Evolutionary conservation across 2,329 filamentous ascomycete genomes (phyloP).

Genomic region (Ambrosiella beaveri): DNA sequence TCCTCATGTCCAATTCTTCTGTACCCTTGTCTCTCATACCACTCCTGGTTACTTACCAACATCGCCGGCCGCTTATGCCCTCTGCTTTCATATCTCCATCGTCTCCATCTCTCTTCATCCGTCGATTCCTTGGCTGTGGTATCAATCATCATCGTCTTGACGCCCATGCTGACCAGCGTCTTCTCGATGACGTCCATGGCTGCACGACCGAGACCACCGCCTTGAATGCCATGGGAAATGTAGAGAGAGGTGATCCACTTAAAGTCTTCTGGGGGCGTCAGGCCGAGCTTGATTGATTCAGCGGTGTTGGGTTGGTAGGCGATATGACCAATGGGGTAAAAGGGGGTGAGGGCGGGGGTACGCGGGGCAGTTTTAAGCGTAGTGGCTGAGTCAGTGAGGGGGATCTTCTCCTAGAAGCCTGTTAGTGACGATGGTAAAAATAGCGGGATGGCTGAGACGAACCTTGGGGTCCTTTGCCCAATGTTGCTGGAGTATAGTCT

Average conservation of each 20-base stretch:
- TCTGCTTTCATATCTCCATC: conserved; percentile 17
- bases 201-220: conserved; percentile 21
- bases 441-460: background rate
- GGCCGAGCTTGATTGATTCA: conserved; percentile 19
- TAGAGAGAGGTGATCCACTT: conserved; percentile 26
- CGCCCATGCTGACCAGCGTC: conserved; percentile 19
- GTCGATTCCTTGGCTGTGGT: conserved; percentile 20
- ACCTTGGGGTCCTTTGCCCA: conserved; percentile 1
- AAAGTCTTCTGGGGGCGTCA: conserved; percentile 18
- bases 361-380: conserved; percentile 18
- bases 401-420: conserved; percentile 18
- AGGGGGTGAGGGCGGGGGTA: conserved; percentile 18
- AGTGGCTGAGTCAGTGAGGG: conserved; percentile 22
- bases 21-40: conserved; percentile 20
- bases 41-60: conserved; percentile 17
- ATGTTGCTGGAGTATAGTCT: background rate
- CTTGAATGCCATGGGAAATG: conserved; percentile 24
- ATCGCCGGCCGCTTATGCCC: conserved; percentile 17
- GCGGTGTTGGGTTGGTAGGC: conserved; percentile 21
- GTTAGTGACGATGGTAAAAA: background rate
- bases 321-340: conserved; percentile 26
- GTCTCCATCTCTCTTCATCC: conserved; percentile 15
- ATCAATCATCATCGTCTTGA: conserved; percentile 22
- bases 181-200: conserved; percentile 22
- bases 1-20: conserved; percentile 12